Conservation (phyloP, 2,329 filamentous ascomycete genomes). For the Colletotrichum tabaci region DNA sequence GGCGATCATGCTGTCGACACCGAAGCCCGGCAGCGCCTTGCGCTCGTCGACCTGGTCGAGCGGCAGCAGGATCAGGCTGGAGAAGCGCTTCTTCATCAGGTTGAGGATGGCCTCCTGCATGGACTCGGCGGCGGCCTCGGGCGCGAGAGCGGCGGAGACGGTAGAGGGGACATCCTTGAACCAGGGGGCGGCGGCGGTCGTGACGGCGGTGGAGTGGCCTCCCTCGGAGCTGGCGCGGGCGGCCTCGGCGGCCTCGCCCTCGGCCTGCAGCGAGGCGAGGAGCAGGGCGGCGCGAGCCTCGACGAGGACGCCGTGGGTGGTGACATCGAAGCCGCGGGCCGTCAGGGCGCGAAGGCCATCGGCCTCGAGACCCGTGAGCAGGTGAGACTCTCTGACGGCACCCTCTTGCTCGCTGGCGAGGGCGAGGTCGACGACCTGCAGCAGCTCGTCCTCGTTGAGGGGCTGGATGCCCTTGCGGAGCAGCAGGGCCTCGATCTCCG, state of each 20-base stretch:
- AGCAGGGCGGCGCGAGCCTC: no score
- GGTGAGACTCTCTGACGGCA: conserved; percentile 28
- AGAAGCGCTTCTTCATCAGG: conserved; percentile 40
- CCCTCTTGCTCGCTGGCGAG: conserved; percentile 20
- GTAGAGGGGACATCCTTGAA: no score
- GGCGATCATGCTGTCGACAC: conserved; percentile 59
- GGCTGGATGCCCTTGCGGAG: conserved; percentile 54
- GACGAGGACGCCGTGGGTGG: no score
- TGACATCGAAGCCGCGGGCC: no score
- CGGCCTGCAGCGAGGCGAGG: no score
- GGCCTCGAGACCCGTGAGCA: conserved; percentile 48
- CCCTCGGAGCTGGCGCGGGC: no score
- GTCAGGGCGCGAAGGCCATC: conserved; percentile 37
- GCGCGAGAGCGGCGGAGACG: no score
- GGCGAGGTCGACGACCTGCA: conserved; percentile 49
- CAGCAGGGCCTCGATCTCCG: conserved; percentile 53
- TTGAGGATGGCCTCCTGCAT: no score
- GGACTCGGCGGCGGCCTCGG: no score
- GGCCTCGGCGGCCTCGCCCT: no score
- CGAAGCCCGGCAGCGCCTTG: conserved; percentile 51
- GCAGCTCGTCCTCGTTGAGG: conserved; percentile 51
- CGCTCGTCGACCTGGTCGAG: conserved; percentile 46
- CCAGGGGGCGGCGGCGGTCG: no score
- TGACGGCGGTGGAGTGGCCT: no score
- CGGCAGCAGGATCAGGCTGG: conserved; percentile 43